Base-by-base conservation (phyloP, 768 basidiomycete genomes). In the Lactarius evosmus region DNA sequence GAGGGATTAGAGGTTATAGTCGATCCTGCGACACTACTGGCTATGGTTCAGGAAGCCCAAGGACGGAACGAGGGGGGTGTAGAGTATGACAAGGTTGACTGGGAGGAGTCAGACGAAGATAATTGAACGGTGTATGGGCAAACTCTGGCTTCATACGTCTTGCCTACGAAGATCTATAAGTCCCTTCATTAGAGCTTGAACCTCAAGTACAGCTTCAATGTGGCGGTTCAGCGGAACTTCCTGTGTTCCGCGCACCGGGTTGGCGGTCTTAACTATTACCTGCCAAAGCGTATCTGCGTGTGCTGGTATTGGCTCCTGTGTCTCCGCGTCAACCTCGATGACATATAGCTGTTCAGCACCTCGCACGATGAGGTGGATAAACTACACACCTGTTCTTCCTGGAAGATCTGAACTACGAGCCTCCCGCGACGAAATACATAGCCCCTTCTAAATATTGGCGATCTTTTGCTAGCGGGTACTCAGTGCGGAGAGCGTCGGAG, bases 151-250 rank as follows among this genome's bases (percentile, higher is more conserved):
- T 74, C 72, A 92, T 66, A 85, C 77, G 66, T 92, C 90, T 69
- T 88, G 85, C 68, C 89, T 80, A 64, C 87, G 81, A 61, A 93
- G 78, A 73, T 93, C 91, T 51, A 93, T 76, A 60, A 92, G 73
- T 9, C 91, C 91, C 69, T 92, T 93, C 89, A 94, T 92, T 51
- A 92, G 78, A 16, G 84, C 76, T 70, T 93, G 92, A 12, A 93
- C 85, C 65, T 93, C 88, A 0, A 93, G 81, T 0, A 93, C 86
- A 2, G 87, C 87, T 19, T 91, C 86, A 33, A 90, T 84, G 9
- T 84, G 80, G 17, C 80, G 79, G 60, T 80, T 83, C n/a, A 93
- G 78, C 5, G 91, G 91, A 2, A 83, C 87, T 65, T 88, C 86
- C 72, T 87, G 89, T 0, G 86, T 88, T 62, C 89, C 91, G 17